Evolutionary conservation across 176 grass and related monocot genomes (phyloP), one percentile per base, ranked within the genome.

Genomic region (Stipa capillata): DNA sequence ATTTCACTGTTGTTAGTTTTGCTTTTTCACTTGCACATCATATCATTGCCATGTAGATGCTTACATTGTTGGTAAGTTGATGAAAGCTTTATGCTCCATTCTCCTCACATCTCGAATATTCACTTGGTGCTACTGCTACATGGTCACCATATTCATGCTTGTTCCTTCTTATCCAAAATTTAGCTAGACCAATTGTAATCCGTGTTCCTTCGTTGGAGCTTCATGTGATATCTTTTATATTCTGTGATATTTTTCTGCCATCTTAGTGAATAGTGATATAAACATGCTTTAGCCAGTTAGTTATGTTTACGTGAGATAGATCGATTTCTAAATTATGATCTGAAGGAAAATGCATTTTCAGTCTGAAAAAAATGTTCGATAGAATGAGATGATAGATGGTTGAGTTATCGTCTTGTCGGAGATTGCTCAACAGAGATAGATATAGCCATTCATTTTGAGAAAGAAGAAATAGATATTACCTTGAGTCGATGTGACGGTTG

Each of bases 151-250:
- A 45, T 56, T 71, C 71, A 77, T 81, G 58, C 24, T 85, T 85
- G 78, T 85, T 89, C 82, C 55, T 76, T 89, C 82, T 72, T 89
- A 85, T 89, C 87, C 54, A 4, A 71, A 81, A 54, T 55, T 76
- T 7, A 71, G 27, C 36, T 42, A 75, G 42, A 29, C 28, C 65
- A 57, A 65, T 79, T 72, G 29, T 73, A 28, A 31, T 45, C 31
- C 29, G 73, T 84, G 34, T 12, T 27, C 65, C 21, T 33, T 34
- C 28, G 4, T 69, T 28, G 43, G 25, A 71, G 34, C n/a, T 43
- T n/a, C 10, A 8, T 0, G 7, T 42, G 84, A 67, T 74, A 42
- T 31, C 12, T 73, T 47, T 39, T 32, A 45, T 6, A 29, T 54
- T 21, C 17, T 21, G 16, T 21, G 2, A 60, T 41, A 36, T 83